These are phyloP conservation scores for Lasiodiplodia sp. DNA, from an alignment of 2,329 filamentous ascomycete genomes.

Conservation along the genomic window DNA sequence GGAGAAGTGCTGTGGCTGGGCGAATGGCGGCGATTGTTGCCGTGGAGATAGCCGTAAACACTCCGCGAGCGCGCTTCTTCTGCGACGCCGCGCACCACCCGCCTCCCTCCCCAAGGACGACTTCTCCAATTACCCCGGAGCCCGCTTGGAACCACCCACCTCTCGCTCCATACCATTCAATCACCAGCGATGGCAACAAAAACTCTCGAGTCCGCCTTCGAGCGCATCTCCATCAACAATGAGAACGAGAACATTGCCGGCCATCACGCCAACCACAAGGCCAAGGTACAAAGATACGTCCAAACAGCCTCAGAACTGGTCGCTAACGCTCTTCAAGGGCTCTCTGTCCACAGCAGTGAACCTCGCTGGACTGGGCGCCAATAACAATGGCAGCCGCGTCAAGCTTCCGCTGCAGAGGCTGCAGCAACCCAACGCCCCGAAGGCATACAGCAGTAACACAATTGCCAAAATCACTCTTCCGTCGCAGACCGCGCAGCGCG, in stretches of 20 bases:
- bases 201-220: constrained; percentile 84
- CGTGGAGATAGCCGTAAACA: constrained; percentile 30
- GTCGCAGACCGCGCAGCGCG: constrained; percentile 68
- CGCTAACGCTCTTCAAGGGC: constrained; percentile 44
- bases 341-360: constrained; percentile 57
- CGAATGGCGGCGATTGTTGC: constrained; percentile 25
- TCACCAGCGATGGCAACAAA: constrained; percentile 69
- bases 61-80: constrained; percentile 15
- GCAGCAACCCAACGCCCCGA: constrained; percentile 74
- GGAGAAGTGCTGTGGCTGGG: background rate
- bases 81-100: constrained; percentile 2
- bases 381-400: constrained; percentile 64
- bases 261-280: constrained; percentile 68
- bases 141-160: background rate
- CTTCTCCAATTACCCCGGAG: constrained; percentile 24
- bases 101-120: constrained; percentile 28
- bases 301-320: background rate
- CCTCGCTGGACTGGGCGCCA: constrained; percentile 56
- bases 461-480: constrained; percentile 72
- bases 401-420: constrained; percentile 82
- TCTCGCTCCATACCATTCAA: background rate
- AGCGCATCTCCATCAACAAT: constrained; percentile 87
- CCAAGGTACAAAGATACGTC: constrained; percentile 68
- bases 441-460: constrained; percentile 44
- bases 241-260: constrained; percentile 73